phyloP scores from a whole-genome alignment of 306 rosid genomes.

The Aeschynomene evenia region DNA sequence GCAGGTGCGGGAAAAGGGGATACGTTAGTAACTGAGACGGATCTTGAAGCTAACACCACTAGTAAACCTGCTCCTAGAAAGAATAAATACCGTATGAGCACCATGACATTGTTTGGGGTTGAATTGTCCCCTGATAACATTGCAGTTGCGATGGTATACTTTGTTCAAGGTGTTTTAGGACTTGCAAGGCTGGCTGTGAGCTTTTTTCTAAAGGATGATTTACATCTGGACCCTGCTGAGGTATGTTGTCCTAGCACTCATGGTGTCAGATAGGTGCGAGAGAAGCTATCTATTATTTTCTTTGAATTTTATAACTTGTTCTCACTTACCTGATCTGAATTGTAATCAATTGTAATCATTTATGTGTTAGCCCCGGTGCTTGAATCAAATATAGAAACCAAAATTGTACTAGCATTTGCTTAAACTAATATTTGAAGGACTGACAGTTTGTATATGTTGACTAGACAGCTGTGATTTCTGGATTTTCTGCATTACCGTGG shows the following conservation, averaged over 20 bases:
- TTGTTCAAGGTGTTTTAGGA: slow-evolving; percentile 97
- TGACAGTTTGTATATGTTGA: slow-evolving; percentile 46
- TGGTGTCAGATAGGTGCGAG: neutral
- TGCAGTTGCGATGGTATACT: slow-evolving; percentile 96
- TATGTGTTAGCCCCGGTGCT: neutral
- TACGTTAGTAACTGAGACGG: slow-evolving; percentile 35
- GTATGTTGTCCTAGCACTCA: slow-evolving; percentile 41
- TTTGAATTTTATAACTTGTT: neutral
- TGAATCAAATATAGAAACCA: neutral
- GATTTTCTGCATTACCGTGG: slow-evolving; percentile 88
- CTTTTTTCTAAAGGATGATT: slow-evolving; percentile 88
- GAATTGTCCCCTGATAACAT: slow-evolving; percentile 84
- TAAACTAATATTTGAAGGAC: slow-evolving; percentile 18
- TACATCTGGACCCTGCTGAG: slow-evolving; percentile 97
- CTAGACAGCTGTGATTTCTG: slow-evolving; percentile 96
- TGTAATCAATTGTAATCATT: neutral
- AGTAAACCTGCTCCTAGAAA: slow-evolving; percentile 44
- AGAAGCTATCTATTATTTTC: neutral
- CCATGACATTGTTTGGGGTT: slow-evolving; percentile 63
- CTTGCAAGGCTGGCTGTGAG: slow-evolving; percentile 92
- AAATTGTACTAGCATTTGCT: neutral
- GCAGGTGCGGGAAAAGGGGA: slow-evolving; percentile 71
- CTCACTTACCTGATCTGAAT: neutral
- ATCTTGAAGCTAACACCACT: slow-evolving; percentile 46
- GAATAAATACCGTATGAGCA: slow-evolving; percentile 41